Base-by-base conservation (phyloP, 148 eudicot species). In the Diospyros kaki region DNA sequence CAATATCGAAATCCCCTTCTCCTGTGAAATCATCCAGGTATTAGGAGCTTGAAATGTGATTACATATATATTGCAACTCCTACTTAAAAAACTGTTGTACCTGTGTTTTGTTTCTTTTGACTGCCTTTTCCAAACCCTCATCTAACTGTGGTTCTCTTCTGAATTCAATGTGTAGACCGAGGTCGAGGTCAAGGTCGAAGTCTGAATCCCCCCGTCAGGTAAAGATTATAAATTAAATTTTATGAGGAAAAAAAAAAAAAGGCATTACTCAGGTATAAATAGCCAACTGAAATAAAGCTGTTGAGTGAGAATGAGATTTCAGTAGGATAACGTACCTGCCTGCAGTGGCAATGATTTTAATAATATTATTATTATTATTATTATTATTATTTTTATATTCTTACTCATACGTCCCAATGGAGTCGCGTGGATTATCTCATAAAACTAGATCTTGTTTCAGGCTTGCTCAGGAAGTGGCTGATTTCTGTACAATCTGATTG, bases 11-110 rank as follows among this genome's bases (percentile, higher is more conserved):
- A 72, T 93, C 97, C 41, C 86, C 87, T 61, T 81, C 99, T 64
- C 99, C 97, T 75, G 89, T 85, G 68, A 92, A 87, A 81, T 46
- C 87, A 8, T 67, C 89, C 69, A 93, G 98, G 99, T 92, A 83
- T 58, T 50, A 39, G 69, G 61, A 8, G 0, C 48, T 59, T 68
- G 28, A 15, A 55, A 48, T 50, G 45, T 73, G 28, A 28, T 28
- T 28, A 28, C 28, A 28, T 28, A 28, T 28, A 28, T 28, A 0
- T 28, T 0, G 28, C 28, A 28, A 28, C 28, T 28, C 28, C 28
- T 28, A 28, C 28, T 28, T 28, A 28, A 28, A 28, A 28, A 28
- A 43, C 51, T 58, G 55, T 9, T 2, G 6, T 15, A 7, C 6
- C 8, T 46, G 6, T 44, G 51, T 10, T 17, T 58, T 66, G 46